A percentile compares a stretch with the other conserved stretches of the same genome.
These are phyloP conservation scores for Fusarium torulosum DNA, from an alignment of 2,329 filamentous ascomycete species.

Conservation along the genomic window DNA sequence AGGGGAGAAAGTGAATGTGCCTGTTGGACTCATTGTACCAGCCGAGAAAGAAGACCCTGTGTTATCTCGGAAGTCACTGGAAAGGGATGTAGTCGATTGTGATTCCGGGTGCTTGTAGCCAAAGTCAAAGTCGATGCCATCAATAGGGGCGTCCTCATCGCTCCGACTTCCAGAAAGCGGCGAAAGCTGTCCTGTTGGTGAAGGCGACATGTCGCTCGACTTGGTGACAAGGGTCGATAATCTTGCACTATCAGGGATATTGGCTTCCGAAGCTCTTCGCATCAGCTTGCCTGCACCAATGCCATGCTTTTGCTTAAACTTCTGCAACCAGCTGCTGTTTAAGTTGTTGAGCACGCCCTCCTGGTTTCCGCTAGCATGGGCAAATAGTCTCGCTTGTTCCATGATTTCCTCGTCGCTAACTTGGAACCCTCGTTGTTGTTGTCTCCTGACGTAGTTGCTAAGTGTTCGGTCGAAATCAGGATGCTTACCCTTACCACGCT, in stretches of 20 bases:
- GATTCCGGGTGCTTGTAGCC: constrained; percentile 52
- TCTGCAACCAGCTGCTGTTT: constrained; percentile 86
- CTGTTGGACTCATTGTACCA: constrained; percentile 78
- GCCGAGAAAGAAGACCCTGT: constrained; percentile 74
- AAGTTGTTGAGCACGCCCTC: constrained; percentile 79
- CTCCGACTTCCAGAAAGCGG: constrained; percentile 77
- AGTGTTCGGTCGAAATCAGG: constrained; percentile 94
- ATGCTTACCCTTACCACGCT: constrained; percentile 84
- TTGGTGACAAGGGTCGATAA: constrained; percentile 60
- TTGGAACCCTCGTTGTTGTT: constrained; percentile 79
- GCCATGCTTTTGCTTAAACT: constrained; percentile 92
- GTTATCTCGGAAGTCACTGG: constrained; percentile 53
- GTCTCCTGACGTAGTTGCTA: constrained; percentile 86
- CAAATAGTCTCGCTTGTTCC: constrained; percentile 86
- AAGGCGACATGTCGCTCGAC: constrained; percentile 72
- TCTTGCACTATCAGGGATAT: constrained; percentile 76
- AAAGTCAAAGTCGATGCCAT: constrained; percentile 52
- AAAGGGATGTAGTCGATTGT: constrained; percentile 52
- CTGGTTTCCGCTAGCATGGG: constrained; percentile 74
- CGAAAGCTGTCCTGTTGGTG: constrained; percentile 75
- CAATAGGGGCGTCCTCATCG: constrained; percentile 73
- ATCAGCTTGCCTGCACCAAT: constrained; percentile 63
- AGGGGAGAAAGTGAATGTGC: constrained; percentile 80
- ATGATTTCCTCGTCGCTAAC: constrained; percentile 85
- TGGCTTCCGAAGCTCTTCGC: constrained; percentile 73